Base-by-base conservation (phyloP, 2,329 filamentous ascomycete species). In the Botryotinia convoluta region DNA sequence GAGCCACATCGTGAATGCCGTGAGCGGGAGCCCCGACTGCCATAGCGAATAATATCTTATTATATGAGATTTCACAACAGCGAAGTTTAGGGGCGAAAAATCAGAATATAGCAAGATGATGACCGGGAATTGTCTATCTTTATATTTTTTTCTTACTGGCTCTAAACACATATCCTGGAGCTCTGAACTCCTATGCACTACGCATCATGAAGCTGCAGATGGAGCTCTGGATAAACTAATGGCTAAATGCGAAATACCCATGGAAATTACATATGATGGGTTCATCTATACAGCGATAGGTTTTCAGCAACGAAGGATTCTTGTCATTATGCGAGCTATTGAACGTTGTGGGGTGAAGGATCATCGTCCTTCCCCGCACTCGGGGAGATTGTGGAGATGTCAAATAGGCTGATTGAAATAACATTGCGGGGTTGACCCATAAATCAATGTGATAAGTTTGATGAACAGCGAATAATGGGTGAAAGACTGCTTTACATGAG, bases 1-100 rank as follows among this genome's bases (percentile, higher is more conserved):
- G 80, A 29, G 87, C 87, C 32, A 84, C 86, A 85, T 88, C 86
- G 75, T 87, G 87, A 71, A 83, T 77, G 75, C 78, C 81, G 4
- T 44, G 37, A 29, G 26, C 35, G 37, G 51, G 48, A 59, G 65
- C 72, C 45, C 32, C 73, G 44, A 68, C 68, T 59, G 57, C 65
- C 72, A 70, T 64, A 54, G 48, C 72, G 22, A 35, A n/a, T 10
- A 39, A 18, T 12, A 8, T 67, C 12, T 39, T 37, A 18, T 26
- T 67, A 39, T 39, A 29, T 39, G 26, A 20, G 20, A 1, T 39
- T 54, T 54, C 32, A 54, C 64, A 35, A 54, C 4, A 39, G 16
- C n/a, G 32, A 54, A 29, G n/a, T 35, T 26, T 29, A 39, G 8
- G 5, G n/a, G n/a, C 14, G 9, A 54, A 22, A 29, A 29, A 51